Evolutionary conservation across 2,329 filamentous ascomycete genomes (phyloP).

Genomic region (Onygenales sp.): DNA sequence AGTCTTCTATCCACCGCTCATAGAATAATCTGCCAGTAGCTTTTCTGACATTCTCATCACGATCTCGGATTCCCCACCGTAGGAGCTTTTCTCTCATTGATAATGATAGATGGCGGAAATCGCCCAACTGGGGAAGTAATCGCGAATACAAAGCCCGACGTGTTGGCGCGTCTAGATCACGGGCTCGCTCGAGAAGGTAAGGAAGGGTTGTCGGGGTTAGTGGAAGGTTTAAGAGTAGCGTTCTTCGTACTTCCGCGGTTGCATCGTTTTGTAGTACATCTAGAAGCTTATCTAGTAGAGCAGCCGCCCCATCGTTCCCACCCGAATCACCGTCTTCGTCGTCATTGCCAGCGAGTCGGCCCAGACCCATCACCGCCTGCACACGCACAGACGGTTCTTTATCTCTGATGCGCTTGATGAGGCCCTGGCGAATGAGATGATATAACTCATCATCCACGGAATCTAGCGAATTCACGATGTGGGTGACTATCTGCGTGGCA

Average conservation of each 20-base stretch:
- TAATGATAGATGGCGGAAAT: slow-evolving; percentile 87
- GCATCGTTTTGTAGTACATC: slow-evolving; percentile 89
- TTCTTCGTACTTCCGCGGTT: slow-evolving; percentile 83
- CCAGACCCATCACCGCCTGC: slow-evolving; percentile 85
- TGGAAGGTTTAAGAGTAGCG: slow-evolving; percentile 82
- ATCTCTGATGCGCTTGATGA: slow-evolving; percentile 80
- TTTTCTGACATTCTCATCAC: slow-evolving; percentile 89
- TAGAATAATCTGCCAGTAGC: slow-evolving; percentile 83
- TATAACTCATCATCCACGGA: slow-evolving; percentile 89
- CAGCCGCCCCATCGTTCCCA: slow-evolving; percentile 54
- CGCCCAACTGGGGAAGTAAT: slow-evolving; percentile 76
- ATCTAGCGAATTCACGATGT: slow-evolving; percentile 86
- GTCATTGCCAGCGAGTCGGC: slow-evolving; percentile 69
- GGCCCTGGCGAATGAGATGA: slow-evolving; percentile 64
- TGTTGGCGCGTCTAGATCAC: slow-evolving; percentile 78
- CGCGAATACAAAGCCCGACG: slow-evolving; percentile 78
- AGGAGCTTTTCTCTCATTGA: slow-evolving; percentile 93
- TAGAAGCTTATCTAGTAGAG: slow-evolving; percentile 71
- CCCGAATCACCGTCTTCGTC: slow-evolving; percentile 58
- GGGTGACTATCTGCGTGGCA: slow-evolving; percentile 78
- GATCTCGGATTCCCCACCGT: slow-evolving; percentile 85
- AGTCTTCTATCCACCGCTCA: slow-evolving; percentile 97
- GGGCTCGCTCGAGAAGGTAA: slow-evolving; percentile 78
- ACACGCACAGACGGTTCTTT: slow-evolving; percentile 89
- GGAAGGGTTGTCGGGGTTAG: slow-evolving; percentile 73